phyloP scores from a whole-genome alignment of 257 asterid species.

The Rubia yunnanensis region DNA sequence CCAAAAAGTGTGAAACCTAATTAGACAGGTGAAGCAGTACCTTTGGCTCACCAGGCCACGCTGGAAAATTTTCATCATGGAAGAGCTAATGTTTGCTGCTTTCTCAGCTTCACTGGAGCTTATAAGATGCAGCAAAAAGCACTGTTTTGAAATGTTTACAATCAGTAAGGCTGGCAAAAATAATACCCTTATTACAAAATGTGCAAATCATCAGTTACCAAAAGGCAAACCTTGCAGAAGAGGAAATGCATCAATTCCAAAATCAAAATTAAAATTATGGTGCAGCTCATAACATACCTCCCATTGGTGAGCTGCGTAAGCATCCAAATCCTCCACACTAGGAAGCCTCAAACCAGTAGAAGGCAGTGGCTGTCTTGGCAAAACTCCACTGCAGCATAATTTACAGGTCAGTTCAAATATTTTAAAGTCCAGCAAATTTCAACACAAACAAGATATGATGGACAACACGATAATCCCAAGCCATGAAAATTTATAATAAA shows the following conservation, averaged over 20 bases:
- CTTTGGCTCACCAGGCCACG: conserved; percentile 88
- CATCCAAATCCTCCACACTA: conserved; percentile 76
- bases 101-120: conserved; percentile 78
- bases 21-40: conserved; percentile 30
- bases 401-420: conserved; percentile 18
- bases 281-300: conserved; percentile 51
- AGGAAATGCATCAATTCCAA: conserved; percentile 4
- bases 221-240: conserved; percentile 9
- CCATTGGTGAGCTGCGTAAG: conserved; percentile 85
- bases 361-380: conserved; percentile 96
- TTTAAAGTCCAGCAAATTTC: background rate
- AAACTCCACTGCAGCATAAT: conserved; percentile 57
- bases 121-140: conserved; percentile 92
- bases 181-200: conserved; percentile 12
- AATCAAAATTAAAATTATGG: conserved; percentile 11
- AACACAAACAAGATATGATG: background rate
- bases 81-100: conserved; percentile 73
- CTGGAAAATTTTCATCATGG: conserved; percentile 95
- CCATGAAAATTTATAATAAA: background rate
- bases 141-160: conserved; percentile 52
- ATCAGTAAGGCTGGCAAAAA: conserved; percentile 30
- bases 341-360: conserved; percentile 84
- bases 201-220: conserved; percentile 22
- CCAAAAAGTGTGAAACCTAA: conserved; percentile 9
- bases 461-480: background rate